Percentiles rank a stretch among this genome's conserved stretches.
Evolutionary conservation across 306 rosid genomes (phyloP).

Genomic region (apple (Malus domestica)): ASM211411v1 NC_041792.1:30613907-30614406

Average conservation of each 20-base stretch:
- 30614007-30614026: not conserved
- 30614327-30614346: slow-evolving; percentile 16
- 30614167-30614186: not conserved
- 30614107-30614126: not conserved
- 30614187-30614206: not conserved
- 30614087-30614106: not conserved
- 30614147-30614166: not conserved
- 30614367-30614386: not conserved
- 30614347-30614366: not conserved
- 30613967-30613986: slow-evolving; percentile 37
- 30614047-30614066: slow-evolving; percentile 33
- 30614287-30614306: too few species aligned
- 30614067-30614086: slow-evolving; percentile 6
- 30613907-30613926: slow-evolving; percentile 6
- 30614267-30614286: not conserved
- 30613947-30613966: slow-evolving; percentile 30
- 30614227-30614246: not conserved
- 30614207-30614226: not conserved
- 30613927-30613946: not conserved
- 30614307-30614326: not conserved
- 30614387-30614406: not conserved
- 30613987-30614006: slow-evolving; percentile 5
- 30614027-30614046: slow-evolving; percentile 58
- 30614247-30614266: not conserved
- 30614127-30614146: slow-evolving; percentile 5